These are phyloP conservation scores for Macrolepiota fuliginosa DNA, from an alignment of 768 basidiomycete species.

Conservation along the genomic window DNA sequence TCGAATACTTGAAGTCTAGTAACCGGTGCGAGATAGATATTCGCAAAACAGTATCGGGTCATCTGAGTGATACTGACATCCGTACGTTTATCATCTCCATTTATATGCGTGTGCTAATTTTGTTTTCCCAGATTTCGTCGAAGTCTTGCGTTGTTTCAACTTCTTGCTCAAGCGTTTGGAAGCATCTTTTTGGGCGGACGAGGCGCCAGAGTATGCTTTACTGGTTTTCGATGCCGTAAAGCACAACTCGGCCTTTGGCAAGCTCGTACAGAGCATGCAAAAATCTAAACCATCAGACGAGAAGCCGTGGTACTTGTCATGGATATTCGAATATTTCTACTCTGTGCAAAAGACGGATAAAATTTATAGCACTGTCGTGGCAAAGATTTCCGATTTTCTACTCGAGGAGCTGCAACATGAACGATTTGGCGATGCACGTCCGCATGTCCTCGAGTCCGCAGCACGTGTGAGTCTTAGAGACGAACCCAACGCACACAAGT, in stretches of 20 bases:
- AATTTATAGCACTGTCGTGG: constrained; percentile 64
- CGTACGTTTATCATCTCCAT: constrained; percentile 41
- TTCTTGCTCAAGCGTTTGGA: constrained; percentile 59
- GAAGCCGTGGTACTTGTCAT: constrained; percentile 50
- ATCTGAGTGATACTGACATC: constrained; percentile 56
- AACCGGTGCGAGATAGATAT: constrained; percentile 37
- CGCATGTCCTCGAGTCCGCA: constrained; percentile 58
- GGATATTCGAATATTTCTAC: constrained; percentile 64
- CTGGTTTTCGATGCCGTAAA: constrained; percentile 82
- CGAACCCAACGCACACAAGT: background rate
- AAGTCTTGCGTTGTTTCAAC: constrained; percentile 57
- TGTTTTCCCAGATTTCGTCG: constrained; percentile 49
- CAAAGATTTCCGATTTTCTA: constrained; percentile 68
- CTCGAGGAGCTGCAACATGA: constrained; percentile 83
- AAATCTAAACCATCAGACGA: constrained; percentile 23
- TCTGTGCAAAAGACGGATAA: constrained; percentile 44
- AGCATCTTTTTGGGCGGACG: constrained; percentile 62
- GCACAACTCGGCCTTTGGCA: constrained; percentile 62
- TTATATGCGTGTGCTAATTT: constrained; percentile 7
- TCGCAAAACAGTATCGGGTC: constrained; percentile 53
- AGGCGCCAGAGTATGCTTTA: constrained; percentile 70
- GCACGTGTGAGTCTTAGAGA: constrained; percentile 50
- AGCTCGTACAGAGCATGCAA: constrained; percentile 37
- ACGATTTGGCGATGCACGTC: constrained; percentile 58
- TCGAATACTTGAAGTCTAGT: constrained; percentile 33